Conservation (phyloP, 257 asterid genomes). For the Solanum acaule region DNA sequence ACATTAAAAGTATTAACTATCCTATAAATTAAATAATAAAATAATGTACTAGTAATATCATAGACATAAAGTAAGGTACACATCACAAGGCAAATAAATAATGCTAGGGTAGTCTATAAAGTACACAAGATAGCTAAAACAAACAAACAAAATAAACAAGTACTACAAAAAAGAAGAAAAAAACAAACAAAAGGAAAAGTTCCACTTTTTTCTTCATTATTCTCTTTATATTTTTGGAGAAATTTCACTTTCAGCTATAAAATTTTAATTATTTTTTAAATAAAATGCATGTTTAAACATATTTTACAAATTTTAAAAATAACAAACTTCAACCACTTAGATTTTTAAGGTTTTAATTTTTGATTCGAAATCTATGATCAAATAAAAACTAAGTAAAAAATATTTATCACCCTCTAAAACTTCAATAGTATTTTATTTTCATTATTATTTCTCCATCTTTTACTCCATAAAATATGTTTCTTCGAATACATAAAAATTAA, state of each 20-base stretch:
- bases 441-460: neutral
- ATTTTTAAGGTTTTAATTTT: no score
- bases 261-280: neutral
- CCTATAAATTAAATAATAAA: neutral
- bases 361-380: no score
- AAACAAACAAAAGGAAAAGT: neutral
- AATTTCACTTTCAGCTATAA: neutral
- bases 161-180: neutral
- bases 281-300: no score
- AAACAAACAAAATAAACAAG: neutral
- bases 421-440: neutral
- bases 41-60: conserved; percentile 13
- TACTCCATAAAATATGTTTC: neutral
- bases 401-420: neutral
- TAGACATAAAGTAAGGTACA: conserved; percentile 24
- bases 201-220: neutral
- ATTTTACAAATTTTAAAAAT: no score
- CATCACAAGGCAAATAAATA: neutral
- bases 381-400: neutral
- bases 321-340: no score
- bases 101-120: neutral
- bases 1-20: neutral
- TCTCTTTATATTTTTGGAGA: neutral
- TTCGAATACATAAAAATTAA: neutral
- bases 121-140: neutral